These are phyloP conservation scores for Auricularia cornea DNA, from an alignment of 768 basidiomycete species.

Conservation along the genomic window DNA sequence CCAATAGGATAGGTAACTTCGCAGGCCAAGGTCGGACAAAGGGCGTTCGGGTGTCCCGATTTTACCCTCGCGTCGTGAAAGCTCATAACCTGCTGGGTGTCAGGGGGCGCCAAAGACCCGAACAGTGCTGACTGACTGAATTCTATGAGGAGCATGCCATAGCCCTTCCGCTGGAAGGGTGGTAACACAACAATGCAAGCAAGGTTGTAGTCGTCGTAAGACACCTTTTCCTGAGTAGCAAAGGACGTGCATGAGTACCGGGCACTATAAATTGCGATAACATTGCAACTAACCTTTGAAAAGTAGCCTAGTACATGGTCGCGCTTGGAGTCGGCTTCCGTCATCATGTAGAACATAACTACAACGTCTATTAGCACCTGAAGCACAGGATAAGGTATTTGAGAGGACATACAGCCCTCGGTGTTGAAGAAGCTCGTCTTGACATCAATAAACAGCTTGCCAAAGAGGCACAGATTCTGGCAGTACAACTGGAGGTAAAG, in stretches of 20 bases:
- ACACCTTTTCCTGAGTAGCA: conserved; percentile 69
- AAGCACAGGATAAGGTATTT: not conserved
- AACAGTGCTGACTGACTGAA: conserved; percentile 62
- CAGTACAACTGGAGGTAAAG: conserved; percentile 67
- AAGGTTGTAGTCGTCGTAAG: conserved; percentile 95
- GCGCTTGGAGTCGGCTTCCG: conserved; percentile 67
- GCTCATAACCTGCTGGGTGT: conserved; percentile 67
- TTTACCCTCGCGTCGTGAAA: conserved; percentile 71
- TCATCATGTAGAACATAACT: conserved; percentile 91
- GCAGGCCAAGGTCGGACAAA: conserved; percentile 83
- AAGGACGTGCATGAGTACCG: conserved; percentile 1
- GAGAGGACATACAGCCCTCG: conserved; percentile 62
- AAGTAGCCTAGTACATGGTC: conserved; percentile 80
- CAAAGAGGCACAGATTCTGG: conserved; percentile 91
- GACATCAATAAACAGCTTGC: conserved; percentile 97
- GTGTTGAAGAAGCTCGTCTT: conserved; percentile 92
- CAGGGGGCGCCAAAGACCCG: not conserved
- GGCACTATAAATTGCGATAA: not conserved
- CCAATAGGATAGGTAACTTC: conserved; percentile 88
- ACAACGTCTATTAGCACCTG: conserved; percentile 4
- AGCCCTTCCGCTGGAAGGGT: conserved; percentile 82
- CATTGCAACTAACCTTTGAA: conserved; percentile 40
- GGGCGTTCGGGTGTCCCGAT: conserved; percentile 93
- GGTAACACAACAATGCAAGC: conserved; percentile 95
- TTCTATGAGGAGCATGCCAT: conserved; percentile 94